These are phyloP conservation scores for Trichomonascaceae sp. DNA, from an alignment of 1,139 yeast species.

Conservation along the genomic window DNA sequence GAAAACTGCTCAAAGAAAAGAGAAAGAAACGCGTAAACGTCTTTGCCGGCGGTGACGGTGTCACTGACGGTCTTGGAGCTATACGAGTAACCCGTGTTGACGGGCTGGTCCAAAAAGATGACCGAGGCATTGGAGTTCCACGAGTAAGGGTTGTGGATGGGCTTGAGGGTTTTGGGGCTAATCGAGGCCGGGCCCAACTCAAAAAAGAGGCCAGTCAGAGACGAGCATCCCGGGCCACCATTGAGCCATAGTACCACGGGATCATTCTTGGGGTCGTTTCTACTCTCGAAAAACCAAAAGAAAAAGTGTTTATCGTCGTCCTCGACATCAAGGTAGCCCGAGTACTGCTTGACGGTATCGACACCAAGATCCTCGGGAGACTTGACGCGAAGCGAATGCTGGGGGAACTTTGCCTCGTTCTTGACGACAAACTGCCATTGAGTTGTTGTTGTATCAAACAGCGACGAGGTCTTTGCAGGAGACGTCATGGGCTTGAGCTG, in stretches of 20 bases:
- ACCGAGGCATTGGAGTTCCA: conserved; percentile 64
- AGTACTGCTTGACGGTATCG: conserved; percentile 37
- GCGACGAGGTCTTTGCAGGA: not conserved
- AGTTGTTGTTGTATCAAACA: conserved; percentile 1
- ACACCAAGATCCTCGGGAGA: conserved; percentile 18
- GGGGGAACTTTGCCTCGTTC: conserved; percentile 21
- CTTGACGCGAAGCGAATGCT: conserved; percentile 22
- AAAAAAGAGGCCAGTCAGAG: conserved; percentile 52
- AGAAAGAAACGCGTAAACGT: conserved; percentile 66
- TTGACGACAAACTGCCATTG: conserved; percentile 18
- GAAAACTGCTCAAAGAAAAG: conserved; percentile 68
- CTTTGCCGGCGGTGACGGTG: conserved; percentile 64
- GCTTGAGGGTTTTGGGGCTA: conserved; percentile 35
- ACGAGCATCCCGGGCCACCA: conserved; percentile 70
- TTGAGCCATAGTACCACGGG: conserved; percentile 60
- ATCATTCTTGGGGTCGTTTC: conserved; percentile 51
- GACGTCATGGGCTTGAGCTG: conserved; percentile 5
- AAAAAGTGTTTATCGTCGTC: conserved; percentile 80
- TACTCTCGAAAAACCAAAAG: conserved; percentile 63
- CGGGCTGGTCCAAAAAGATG: conserved; percentile 61
- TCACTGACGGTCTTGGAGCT: conserved; percentile 42
- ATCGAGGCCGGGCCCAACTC: conserved; percentile 56
- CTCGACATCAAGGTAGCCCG: conserved; percentile 56
- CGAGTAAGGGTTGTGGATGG: conserved; percentile 46
- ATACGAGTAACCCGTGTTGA: conserved; percentile 67